Evolutionary conservation across 2,329 filamentous ascomycete species (phyloP), one percentile per base, ranked within the genome.

Genomic region (Talaromyces sp.): DNA sequence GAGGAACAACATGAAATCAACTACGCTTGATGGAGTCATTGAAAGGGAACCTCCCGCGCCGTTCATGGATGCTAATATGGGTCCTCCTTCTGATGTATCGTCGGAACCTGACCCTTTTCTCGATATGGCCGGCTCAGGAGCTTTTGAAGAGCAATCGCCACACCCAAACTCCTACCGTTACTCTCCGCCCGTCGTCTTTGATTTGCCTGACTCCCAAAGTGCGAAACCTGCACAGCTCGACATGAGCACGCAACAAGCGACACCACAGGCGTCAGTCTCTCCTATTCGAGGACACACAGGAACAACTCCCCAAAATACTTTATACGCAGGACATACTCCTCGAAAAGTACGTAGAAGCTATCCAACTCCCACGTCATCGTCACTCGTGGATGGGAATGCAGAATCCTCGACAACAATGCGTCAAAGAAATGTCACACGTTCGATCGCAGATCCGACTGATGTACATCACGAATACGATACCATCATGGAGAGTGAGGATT

Each of bases 401-500:
- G 48, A 22, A 48, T 37, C 62, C 9, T 56, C 43, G 31, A 59
- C 57, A 43, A 61, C 41, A 37, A 16, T 13, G 8, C 47, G 47
- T 3, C 57, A 70, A 39, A 54, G 68, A 5, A 66, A 65, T 33
- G 64, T 67, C 16, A 43, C n/a, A 35, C 27, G 19, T n/a, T 27
- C 50, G 7, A 43, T 66, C 52, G 66, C 65, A 27, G 75, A 81
- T 62, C 77, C 78, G 33, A 79, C 75, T 4, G 74, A 80, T 33
- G 78, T 80, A 19, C 75, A 81, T 62, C 73, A 74, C 45, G 82
- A 83, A 52, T 83, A 82, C 66, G 83, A 85, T 70, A 83, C 83
- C 1, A 83, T 85, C 22, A 77, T 85, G 67, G 83, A 85, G 72
- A 85, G 83, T 68, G 83, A 85, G 75, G 83, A 81, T 3, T 85